Evolutionary conservation across 2,329 filamentous ascomycete species (phyloP).

Genomic region (Coniochaeta sp.): DNA sequence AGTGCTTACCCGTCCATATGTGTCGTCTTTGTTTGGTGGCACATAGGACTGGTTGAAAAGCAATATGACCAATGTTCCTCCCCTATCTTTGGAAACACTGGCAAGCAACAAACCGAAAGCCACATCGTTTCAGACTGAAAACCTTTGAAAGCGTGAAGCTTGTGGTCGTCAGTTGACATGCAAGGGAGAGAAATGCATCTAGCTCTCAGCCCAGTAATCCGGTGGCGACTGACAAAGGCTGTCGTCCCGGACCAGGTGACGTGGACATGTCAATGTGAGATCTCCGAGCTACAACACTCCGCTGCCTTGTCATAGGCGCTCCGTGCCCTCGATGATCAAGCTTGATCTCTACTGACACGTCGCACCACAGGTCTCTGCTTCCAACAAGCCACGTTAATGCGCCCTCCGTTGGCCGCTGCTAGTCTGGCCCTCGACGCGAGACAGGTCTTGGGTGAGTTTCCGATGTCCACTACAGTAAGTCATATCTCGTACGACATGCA

Average conservation of each 20-base stretch:
- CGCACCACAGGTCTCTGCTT: not conserved
- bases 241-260: not conserved
- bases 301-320: not conserved
- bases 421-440: not conserved
- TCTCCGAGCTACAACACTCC: not conserved
- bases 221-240: too few species aligned
- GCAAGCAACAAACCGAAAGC: not conserved
- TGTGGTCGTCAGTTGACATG: not conserved
- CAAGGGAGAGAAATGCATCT: not conserved
- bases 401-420: not conserved
- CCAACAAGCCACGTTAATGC: not conserved
- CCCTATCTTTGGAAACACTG: not conserved
- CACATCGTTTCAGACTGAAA: not conserved
- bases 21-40: too few species aligned
- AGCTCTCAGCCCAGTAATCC: not conserved
- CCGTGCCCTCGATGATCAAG: not conserved
- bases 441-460: not conserved
- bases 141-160: not conserved
- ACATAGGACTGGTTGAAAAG: too few species aligned
- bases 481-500: not conserved
- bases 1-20: too few species aligned
- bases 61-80: not conserved
- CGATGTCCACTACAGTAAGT: not conserved
- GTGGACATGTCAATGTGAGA: not conserved
- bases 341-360: conserved; percentile 1